These are phyloP conservation scores for Myriosclerotinia duriaeana DNA, from an alignment of 2,329 filamentous ascomycete species.

Conservation along the genomic window DNA sequence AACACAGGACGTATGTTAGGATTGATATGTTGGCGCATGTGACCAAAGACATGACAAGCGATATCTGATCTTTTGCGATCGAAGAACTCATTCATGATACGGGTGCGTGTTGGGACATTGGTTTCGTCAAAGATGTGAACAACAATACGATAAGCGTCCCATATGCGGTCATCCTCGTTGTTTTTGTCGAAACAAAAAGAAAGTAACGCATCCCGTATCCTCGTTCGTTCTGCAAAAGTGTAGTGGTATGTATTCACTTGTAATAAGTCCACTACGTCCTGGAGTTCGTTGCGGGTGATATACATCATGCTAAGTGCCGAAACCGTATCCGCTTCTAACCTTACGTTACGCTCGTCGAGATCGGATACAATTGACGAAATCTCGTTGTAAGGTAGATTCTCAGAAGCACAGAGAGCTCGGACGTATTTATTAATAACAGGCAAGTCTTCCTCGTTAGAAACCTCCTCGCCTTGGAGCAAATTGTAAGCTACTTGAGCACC, in stretches of 20 bases:
- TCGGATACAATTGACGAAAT: constrained; percentile 73
- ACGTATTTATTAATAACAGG: constrained; percentile 70
- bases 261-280: constrained; percentile 79
- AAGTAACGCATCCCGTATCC: constrained; percentile 65
- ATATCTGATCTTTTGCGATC: constrained; percentile 75
- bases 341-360: constrained; percentile 67
- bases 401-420: constrained; percentile 61
- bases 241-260: constrained; percentile 71
- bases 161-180: constrained; percentile 63
- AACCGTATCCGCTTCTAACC: constrained; percentile 72
- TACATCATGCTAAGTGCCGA: constrained; percentile 71
- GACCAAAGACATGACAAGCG: constrained; percentile 81
- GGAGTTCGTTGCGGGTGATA: constrained; percentile 71
- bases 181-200: constrained; percentile 63
- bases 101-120: constrained; percentile 61
- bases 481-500: constrained; percentile 67
- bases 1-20: constrained; percentile 62
- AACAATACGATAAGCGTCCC: constrained; percentile 66
- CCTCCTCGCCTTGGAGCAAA: constrained; percentile 56
- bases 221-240: constrained; percentile 65
- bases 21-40: constrained; percentile 81
- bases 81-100: constrained; percentile 82
- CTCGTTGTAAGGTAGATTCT: constrained; percentile 63
- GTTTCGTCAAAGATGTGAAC: constrained; percentile 66
- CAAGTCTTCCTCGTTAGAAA: constrained; percentile 58